phyloP scores from a whole-genome alignment of 148 eudicot genomes.

The Simmondsia chinensis region DNA sequence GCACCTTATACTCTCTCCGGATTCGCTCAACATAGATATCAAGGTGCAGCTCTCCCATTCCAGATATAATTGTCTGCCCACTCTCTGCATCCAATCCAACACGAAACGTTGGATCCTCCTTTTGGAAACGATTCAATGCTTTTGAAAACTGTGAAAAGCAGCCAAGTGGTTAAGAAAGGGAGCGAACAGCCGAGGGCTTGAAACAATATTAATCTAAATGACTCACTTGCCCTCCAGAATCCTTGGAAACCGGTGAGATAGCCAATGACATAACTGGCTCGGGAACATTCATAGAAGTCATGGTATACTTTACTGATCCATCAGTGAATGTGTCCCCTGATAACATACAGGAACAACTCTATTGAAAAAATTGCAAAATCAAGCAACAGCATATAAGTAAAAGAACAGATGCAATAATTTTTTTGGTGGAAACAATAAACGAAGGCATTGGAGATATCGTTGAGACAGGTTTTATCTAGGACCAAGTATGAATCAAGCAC shows the following conservation, averaged over 20 bases:
- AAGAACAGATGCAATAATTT: too few species aligned
- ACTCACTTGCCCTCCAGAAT: constrained; percentile 92
- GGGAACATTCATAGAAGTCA: constrained; percentile 99
- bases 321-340: constrained; percentile 96
- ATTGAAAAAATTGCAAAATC: too few species aligned
- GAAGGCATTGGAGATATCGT: too few species aligned
- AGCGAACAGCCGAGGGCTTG: background rate
- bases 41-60: constrained; percentile 98
- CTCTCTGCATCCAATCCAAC: constrained; percentile 96
- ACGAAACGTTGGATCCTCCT: constrained; percentile 97
- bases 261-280: constrained; percentile 98
- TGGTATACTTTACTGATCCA: constrained; percentile 86
- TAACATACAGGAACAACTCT: constrained; percentile 5
- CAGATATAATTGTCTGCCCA: constrained; percentile 96
- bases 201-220: background rate
- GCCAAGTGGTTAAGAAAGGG: constrained; percentile 3
- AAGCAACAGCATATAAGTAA: too few species aligned
- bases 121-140: constrained; percentile 96
- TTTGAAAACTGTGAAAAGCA: constrained; percentile 72
- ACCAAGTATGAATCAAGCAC: constrained; percentile 28
- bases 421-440: too few species aligned
- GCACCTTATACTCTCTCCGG: constrained; percentile 84
- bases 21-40: constrained; percentile 97
- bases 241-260: constrained; percentile 85
- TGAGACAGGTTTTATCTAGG: background rate